These are phyloP conservation scores for Colletotrichum sp. DNA, from an alignment of 2,329 filamentous ascomycete species.

Conservation along the genomic window DNA sequence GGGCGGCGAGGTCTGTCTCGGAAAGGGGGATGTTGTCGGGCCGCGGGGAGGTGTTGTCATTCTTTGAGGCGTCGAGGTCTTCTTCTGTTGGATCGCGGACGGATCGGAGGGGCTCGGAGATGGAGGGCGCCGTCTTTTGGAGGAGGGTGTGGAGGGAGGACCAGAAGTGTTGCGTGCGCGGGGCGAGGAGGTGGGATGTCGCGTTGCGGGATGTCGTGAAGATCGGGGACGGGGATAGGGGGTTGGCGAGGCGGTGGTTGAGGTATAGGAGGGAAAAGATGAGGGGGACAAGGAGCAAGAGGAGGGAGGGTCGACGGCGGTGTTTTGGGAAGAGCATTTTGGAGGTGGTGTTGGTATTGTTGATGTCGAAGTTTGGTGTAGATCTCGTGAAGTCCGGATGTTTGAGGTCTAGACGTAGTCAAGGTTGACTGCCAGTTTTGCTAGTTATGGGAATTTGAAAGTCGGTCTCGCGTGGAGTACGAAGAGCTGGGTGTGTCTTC, in stretches of 20 bases:
- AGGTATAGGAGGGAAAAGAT: background rate
- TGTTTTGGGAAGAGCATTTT: background rate
- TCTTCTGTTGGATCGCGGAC: background rate
- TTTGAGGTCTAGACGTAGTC: background rate
- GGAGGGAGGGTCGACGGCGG: background rate
- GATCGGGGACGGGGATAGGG: background rate
- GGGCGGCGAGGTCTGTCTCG: background rate
- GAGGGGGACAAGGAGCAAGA: background rate
- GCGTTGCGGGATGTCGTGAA: background rate
- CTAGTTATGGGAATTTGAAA: background rate
- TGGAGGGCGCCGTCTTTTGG: background rate
- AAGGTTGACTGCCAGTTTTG: background rate
- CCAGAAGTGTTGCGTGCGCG: slow-evolving; percentile 13
- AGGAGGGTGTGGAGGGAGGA: slow-evolving; percentile 3
- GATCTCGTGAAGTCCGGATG: background rate
- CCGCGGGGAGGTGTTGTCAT: slow-evolving; percentile 8
- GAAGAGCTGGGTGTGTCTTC: too few relatives aligned
- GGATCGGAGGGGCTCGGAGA: background rate
- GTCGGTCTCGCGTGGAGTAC: background rate
- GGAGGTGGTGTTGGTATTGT: background rate
- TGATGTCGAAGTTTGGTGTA: background rate
- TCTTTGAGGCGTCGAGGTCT: slow-evolving; percentile 11
- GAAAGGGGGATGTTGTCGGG: slow-evolving; percentile 1
- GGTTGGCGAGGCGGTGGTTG: background rate
- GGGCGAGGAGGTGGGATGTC: slow-evolving; percentile 11